Conservation (phyloP, 2,329 filamentous ascomycete genomes). For the Lizonia empirigonia region DNA sequence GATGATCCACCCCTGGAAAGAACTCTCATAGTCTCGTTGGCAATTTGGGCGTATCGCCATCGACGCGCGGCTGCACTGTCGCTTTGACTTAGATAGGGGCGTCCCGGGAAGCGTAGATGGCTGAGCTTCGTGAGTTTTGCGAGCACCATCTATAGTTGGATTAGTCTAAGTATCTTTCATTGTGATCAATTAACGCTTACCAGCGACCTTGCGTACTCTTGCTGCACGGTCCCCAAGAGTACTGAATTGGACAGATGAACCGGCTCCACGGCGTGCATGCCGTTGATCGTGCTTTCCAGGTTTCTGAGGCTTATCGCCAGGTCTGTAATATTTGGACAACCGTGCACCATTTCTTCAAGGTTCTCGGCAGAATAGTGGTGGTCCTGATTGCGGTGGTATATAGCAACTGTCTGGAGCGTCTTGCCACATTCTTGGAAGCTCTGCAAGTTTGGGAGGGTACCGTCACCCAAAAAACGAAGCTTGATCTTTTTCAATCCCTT, state of each 20-base stretch:
- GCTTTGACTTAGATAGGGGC: not conserved
- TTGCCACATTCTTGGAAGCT: not conserved
- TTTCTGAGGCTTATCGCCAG: not conserved
- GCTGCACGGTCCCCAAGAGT: not conserved
- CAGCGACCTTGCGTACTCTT: not conserved
- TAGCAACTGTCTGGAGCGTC: not conserved
- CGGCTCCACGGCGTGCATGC: not conserved
- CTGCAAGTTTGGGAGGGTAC: not conserved
- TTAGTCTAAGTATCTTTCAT: not conserved
- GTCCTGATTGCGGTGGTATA: not conserved
- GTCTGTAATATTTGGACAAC: not conserved
- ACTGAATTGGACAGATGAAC: not conserved
- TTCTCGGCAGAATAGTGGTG: not conserved
- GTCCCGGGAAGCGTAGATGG: not conserved
- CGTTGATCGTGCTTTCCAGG: not conserved
- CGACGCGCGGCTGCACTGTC: not conserved
- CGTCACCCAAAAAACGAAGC: not conserved
- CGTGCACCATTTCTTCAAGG: not conserved
- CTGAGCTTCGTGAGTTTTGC: not conserved
- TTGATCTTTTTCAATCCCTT: not conserved
- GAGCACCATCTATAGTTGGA: not conserved
- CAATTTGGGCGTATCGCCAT: not conserved
- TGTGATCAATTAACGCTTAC: not conserved
- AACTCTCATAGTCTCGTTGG: not conserved
- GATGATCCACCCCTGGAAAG: not conserved